Percentiles rank a stretch among this genome's conserved stretches.
phyloP scores from a whole-genome alignment of 768 basidiomycete species.

The Leccinum uliginosum region DNA sequence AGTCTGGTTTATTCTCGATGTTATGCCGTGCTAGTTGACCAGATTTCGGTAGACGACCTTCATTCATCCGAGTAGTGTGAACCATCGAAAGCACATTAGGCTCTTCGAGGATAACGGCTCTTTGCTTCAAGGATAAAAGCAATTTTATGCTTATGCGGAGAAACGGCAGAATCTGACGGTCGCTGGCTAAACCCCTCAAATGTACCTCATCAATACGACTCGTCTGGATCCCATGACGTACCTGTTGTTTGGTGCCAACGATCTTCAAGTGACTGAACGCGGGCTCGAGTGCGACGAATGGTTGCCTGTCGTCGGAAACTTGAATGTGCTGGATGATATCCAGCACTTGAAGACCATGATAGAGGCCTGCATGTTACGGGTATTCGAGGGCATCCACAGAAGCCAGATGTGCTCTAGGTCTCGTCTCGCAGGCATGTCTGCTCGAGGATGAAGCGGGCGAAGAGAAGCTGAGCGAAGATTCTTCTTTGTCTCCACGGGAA shows the following conservation, averaged over 20 bases:
- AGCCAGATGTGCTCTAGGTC: constrained; percentile 30
- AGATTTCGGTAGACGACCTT: constrained; percentile 50
- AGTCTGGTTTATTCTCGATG: constrained; percentile 39
- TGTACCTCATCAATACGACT: constrained; percentile 74
- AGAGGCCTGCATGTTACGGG: constrained; percentile 81
- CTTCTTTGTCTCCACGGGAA: constrained; percentile 63
- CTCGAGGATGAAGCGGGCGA: constrained; percentile 54
- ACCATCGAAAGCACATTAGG: constrained; percentile 53
- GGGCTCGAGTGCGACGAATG: constrained; percentile 88
- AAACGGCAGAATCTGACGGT: constrained; percentile 73
- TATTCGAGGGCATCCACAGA: constrained; percentile 77
- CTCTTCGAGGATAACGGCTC: constrained; percentile 17
- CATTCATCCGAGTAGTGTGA: constrained; percentile 86
- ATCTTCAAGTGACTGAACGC: constrained; percentile 60
- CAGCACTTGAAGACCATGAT: constrained; percentile 73
- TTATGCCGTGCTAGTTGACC: constrained; percentile 10
- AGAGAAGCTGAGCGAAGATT: constrained; percentile 38
- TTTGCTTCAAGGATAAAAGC: constrained; percentile 47
- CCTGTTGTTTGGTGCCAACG: constrained; percentile 85
- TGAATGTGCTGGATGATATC: constrained; percentile 76
- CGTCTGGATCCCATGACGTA: constrained; percentile 86
- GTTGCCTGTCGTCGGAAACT: constrained; percentile 76
- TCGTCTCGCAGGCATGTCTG: constrained; percentile 32
- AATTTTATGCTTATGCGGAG: constrained; percentile 78
- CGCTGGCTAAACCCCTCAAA: constrained; percentile 47